Conservation (phyloP, 495 filamentous ascomycete species). For the Cercophora newfieldiana region DNA sequence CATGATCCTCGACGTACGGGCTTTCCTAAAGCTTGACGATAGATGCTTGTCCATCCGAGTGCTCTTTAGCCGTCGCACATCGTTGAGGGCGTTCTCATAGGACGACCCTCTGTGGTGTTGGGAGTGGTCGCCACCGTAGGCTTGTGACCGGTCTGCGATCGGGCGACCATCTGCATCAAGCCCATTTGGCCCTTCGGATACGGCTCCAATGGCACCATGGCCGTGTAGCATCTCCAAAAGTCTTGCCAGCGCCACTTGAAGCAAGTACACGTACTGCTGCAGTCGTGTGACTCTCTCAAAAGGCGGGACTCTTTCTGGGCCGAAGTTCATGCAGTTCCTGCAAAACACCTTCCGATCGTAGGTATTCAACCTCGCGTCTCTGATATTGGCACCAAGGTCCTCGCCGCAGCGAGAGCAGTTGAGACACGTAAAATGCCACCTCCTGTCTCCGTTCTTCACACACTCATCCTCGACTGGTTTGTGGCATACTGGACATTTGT, state of each 20-base stretch:
- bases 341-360: constrained; percentile 68
- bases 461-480: constrained; percentile 95
- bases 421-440: constrained; percentile 84
- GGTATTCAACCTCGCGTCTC: constrained; percentile 66
- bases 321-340: constrained; percentile 53
- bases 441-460: constrained; percentile 63
- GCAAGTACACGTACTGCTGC: constrained; percentile 89
- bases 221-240: constrained; percentile 82
- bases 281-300: constrained; percentile 72
- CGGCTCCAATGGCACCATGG: constrained; percentile 74
- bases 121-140: constrained; percentile 61
- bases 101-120: constrained; percentile 67
- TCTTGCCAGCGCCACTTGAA: constrained; percentile 87
- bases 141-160: constrained; percentile 67
- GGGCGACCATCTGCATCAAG: constrained; percentile 63
- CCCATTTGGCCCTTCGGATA: constrained; percentile 71
- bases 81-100: constrained; percentile 93
- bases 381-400: constrained; percentile 64
- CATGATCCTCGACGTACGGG: constrained; percentile 86
- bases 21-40: constrained; percentile 86
- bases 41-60: constrained; percentile 92
- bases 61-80: constrained; percentile 87
- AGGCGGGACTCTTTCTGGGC: constrained; percentile 37
- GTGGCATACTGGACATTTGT: constrained; percentile 77
- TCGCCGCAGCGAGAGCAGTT: constrained; percentile 71